These are phyloP conservation scores for Coelastrella sp. DNA, from an alignment of 139 green algal species.

Conservation along the genomic window DNA sequence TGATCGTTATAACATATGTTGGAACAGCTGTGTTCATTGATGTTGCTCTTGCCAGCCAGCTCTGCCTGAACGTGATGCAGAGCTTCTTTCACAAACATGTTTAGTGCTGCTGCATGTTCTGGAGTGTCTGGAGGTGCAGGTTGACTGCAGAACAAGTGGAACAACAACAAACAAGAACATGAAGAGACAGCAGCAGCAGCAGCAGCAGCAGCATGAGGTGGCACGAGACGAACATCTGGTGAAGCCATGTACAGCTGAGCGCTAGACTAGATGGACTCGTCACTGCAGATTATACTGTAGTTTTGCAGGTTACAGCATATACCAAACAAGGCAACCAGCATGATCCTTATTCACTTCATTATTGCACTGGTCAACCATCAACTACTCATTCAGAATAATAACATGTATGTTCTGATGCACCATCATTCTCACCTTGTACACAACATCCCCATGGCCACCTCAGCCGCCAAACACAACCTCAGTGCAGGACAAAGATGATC, in stretches of 20 bases:
- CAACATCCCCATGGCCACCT: constrained; percentile 28
- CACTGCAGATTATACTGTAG: too few relatives aligned
- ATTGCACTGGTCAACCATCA: too few relatives aligned
- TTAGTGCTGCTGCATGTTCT: constrained; percentile 17
- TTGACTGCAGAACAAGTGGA: neutral
- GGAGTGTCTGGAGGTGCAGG: constrained; percentile 4
- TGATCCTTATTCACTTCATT: too few relatives aligned
- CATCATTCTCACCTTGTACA: neutral
- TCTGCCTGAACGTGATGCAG: neutral
- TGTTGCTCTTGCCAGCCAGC: neutral
- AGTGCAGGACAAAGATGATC: neutral
- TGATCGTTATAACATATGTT: too few relatives aligned
- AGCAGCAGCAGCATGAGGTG: too few relatives aligned
- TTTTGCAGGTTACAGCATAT: too few relatives aligned
- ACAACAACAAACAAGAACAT: neutral
- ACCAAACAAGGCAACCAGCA: too few relatives aligned
- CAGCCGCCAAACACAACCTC: constrained; percentile 16
- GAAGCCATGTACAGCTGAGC: too few relatives aligned
- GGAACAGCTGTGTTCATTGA: neutral
- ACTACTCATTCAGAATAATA: too few relatives aligned
- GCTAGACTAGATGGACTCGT: too few relatives aligned
- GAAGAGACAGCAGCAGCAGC: too few relatives aligned
- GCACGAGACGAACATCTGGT: too few relatives aligned
- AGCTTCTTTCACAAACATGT: constrained; percentile 22
- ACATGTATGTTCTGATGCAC: neutral